A percentile compares a stretch with the other conserved stretches of the same genome.
Conservation (phyloP, 2,329 filamentous ascomycete species). For the Alternaria sp. region DNA sequence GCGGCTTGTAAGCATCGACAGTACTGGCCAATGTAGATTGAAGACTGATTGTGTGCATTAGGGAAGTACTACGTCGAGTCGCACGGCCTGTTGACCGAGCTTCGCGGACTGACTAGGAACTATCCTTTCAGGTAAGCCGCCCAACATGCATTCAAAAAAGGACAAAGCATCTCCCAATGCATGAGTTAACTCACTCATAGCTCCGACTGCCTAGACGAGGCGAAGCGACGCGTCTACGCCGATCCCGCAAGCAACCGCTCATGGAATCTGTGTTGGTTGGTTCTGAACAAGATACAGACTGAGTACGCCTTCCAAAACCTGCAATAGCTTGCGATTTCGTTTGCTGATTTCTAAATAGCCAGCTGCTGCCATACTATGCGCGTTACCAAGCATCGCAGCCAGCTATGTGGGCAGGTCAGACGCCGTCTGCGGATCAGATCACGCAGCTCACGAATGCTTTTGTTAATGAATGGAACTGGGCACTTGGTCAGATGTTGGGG, state of each 20-base stretch:
- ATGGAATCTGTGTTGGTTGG: constrained; percentile 79
- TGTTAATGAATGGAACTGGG: constrained; percentile 70
- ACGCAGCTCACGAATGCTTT: constrained; percentile 68
- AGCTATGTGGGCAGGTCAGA: constrained; percentile 72
- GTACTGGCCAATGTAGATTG: no score
- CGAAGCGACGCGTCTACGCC: constrained; percentile 66
- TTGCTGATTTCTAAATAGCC: constrained; percentile 50
- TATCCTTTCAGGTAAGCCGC: constrained; percentile 65
- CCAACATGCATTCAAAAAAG: no score
- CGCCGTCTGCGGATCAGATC: constrained; percentile 63
- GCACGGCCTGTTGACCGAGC: constrained; percentile 71
- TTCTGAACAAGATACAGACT: constrained; percentile 68
- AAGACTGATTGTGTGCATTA: constrained; percentile 12
- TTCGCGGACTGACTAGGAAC: constrained; percentile 69
- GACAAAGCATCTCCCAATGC: no score
- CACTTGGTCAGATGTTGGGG: constrained; percentile 69
- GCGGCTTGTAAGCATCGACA: constrained; percentile 59
- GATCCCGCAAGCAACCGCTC: constrained; percentile 72
- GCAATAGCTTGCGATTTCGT: not conserved
- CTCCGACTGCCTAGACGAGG: constrained; percentile 68
- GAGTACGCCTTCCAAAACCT: constrained; percentile 58
- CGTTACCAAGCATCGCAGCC: constrained; percentile 65
- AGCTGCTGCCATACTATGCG: constrained; percentile 67
- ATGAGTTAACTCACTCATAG: constrained; percentile 38
- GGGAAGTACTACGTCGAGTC: constrained; percentile 72